Evolutionary conservation across 148 eudicot genomes (phyloP).

Genomic region (Chenopodium album): DNA sequence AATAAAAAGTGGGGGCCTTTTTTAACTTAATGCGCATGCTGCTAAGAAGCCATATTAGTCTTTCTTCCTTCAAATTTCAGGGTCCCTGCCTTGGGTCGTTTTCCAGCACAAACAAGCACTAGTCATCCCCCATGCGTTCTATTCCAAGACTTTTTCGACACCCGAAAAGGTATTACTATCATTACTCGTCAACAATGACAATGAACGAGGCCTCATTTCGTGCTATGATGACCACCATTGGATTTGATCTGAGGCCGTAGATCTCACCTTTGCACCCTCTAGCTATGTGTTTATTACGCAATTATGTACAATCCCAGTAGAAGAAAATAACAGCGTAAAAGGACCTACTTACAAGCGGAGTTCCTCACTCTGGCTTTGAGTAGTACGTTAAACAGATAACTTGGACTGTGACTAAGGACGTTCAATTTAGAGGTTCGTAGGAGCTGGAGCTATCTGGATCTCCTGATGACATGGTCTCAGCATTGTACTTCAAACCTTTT

Average conservation of each 20-base stretch:
- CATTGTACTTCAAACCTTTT: slow-evolving; percentile 55
- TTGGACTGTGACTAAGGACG: neutral
- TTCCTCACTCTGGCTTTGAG: neutral
- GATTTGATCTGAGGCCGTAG: neutral
- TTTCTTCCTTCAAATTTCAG: slow-evolving; percentile 13
- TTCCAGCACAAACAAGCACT: slow-evolving; percentile 36
- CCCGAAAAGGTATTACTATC: slow-evolving; percentile 37
- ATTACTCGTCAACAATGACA: slow-evolving; percentile 30
- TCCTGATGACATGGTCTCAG: slow-evolving; percentile 35
- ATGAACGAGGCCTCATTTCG: slow-evolving; percentile 17
- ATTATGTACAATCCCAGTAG: slow-evolving; percentile 24
- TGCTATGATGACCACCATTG: neutral
- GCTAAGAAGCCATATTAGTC: slow-evolving; percentile 6
- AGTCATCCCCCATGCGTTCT: slow-evolving; percentile 41
- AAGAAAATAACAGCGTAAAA: slow-evolving; percentile 3
- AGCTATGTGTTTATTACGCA: slow-evolving; percentile 25
- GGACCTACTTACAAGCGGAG: slow-evolving; percentile 2
- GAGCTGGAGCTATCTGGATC: slow-evolving; percentile 31
- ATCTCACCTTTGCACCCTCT: neutral
- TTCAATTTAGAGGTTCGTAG: slow-evolving; percentile 19
- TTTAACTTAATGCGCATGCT: slow-evolving; percentile 61
- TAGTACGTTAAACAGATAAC: neutral
- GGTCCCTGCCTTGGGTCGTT: slow-evolving; percentile 12
- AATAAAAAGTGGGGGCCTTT: slow-evolving; percentile 43
- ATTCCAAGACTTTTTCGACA: slow-evolving; percentile 33